A percentile compares a stretch with the other conserved stretches of the same genome.
Conservation (phyloP, 345 rosid species). For the Atalantia buxifolia region DNA sequence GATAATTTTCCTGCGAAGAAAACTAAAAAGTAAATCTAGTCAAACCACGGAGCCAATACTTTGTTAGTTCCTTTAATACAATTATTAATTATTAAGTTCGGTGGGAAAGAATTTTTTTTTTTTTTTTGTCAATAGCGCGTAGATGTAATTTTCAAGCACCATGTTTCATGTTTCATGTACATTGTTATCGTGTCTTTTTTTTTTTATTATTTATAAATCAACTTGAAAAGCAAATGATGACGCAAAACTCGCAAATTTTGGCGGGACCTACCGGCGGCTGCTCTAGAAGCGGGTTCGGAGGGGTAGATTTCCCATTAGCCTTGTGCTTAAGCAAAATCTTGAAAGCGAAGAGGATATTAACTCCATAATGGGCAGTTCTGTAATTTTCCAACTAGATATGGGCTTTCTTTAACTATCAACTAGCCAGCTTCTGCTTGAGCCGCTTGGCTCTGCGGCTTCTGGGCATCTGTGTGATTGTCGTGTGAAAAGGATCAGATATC, state of each 20-base stretch:
- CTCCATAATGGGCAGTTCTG: background rate
- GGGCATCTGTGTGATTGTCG: no score
- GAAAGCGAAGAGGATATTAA: no score
- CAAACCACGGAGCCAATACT: no score
- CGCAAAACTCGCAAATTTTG: background rate
- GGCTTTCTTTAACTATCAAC: background rate
- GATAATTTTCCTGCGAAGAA: no score
- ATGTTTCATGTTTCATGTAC: background rate
- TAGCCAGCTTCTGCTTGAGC: background rate
- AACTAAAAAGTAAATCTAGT: no score
- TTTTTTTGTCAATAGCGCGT: accelerated
- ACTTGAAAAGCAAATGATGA: background rate
- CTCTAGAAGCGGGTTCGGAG: background rate
- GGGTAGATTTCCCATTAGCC: background rate
- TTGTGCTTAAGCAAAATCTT: background rate
- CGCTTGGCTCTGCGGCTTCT: background rate
- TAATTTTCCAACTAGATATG: background rate
- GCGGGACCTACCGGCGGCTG: background rate
- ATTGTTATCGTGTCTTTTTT: no score
- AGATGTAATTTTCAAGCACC: background rate
- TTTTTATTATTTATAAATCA: background rate
- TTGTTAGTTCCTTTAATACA: no score
- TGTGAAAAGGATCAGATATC: no score
- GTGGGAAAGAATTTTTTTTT: no score
- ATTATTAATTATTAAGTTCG: no score